Evolutionary conservation across 371 early-diverging fungal genomes (phyloP).

Genomic region (Mortierella polycephala): DNA sequence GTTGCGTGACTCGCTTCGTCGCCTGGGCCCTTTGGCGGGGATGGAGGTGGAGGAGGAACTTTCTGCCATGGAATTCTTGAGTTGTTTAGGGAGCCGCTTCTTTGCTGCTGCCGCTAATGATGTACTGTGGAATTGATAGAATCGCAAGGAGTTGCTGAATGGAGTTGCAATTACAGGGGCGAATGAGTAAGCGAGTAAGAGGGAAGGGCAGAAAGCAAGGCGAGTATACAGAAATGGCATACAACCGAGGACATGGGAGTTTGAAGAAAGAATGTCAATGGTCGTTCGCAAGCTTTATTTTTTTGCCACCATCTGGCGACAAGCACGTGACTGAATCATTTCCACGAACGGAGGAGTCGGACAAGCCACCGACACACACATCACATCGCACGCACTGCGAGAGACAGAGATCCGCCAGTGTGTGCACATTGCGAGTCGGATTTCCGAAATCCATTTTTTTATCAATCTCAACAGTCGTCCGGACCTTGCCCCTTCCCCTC

Average conservation of each 20-base stretch:
- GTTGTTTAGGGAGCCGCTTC: background rate
- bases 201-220: too few species aligned
- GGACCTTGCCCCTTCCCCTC: conserved; percentile 14
- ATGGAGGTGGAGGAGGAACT: conserved; percentile 1
- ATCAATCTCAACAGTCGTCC: background rate
- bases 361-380: conserved; percentile 19
- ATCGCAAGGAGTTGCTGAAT: background rate
- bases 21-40: background rate
- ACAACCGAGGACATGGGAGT: too few species aligned
- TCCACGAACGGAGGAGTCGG: too few species aligned
- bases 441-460: conserved; percentile 29
- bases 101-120: background rate
- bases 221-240: too few species aligned
- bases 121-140: background rate
- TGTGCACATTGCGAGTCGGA: conserved; percentile 23
- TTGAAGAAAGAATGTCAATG: too few species aligned
- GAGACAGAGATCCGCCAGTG: background rate
- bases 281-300: too few species aligned
- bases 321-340: too few species aligned
- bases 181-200: too few species aligned
- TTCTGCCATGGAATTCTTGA: conserved; percentile 15
- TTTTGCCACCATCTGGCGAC: too few species aligned
- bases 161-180: too few species aligned
- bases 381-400: background rate
- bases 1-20: conserved; percentile 12